Evolutionary conservation across 1,284 basidiomycete species (phyloP).

Genomic region (Heterobasidion parviporum): DNA sequence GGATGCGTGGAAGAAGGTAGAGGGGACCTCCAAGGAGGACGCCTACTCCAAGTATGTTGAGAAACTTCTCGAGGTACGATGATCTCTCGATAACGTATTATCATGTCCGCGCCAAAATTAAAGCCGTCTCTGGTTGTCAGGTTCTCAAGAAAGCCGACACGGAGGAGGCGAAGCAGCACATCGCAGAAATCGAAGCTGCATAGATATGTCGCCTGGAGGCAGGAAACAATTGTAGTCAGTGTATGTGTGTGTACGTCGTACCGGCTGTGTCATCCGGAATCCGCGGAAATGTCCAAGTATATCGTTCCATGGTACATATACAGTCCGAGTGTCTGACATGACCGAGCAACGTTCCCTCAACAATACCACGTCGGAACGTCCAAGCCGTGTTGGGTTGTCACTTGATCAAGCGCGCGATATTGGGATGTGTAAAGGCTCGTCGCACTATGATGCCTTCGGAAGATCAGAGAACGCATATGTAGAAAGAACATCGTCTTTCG

Average conservation of each 20-base stretch:
- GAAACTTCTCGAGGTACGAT: slow-evolving; percentile 59
- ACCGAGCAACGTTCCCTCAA: too few species aligned
- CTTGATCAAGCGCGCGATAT: too few species aligned
- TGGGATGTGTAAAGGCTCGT: too few species aligned
- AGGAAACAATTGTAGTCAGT: background rate
- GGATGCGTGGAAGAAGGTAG: slow-evolving; percentile 82
- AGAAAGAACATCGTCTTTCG: too few species aligned
- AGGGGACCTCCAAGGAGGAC: slow-evolving; percentile 66
- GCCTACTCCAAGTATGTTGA: slow-evolving; percentile 69
- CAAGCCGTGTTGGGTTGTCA: too few species aligned
- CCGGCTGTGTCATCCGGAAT: background rate
- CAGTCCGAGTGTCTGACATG: too few species aligned
- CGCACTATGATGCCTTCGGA: too few species aligned
- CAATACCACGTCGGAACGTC: too few species aligned
- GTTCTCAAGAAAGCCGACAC: slow-evolving; percentile 44
- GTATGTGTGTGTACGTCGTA: background rate
- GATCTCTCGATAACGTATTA: background rate
- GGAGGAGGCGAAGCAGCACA: slow-evolving; percentile 49
- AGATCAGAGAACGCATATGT: too few species aligned
- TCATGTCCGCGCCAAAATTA: background rate
- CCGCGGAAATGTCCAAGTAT: background rate
- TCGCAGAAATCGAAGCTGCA: slow-evolving; percentile 56
- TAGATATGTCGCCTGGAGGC: background rate
- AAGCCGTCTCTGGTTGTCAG: slow-evolving; percentile 24
- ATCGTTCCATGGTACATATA: too few species aligned